Evolutionary conservation across 768 basidiomycete species (phyloP), one percentile per base, ranked within the genome.

Genomic region (Boletus rex-veris): DNA sequence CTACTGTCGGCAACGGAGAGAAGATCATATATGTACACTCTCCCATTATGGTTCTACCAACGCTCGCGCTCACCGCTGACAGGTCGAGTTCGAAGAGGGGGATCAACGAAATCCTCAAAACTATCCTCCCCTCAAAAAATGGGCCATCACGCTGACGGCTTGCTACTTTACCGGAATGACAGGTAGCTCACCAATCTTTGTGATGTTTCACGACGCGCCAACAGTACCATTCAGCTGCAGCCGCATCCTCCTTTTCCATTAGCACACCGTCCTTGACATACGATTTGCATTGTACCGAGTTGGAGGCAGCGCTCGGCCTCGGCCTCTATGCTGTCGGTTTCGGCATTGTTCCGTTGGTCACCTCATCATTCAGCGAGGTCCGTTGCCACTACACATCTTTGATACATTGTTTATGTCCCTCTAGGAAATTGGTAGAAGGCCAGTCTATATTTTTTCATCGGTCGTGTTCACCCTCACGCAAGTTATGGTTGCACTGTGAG

Each of bases 281-380:
- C 4, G 74, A 76, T 40, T 57, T 78, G 18, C 65, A 77, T 47
- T 80, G 75, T 57, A 76, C 76, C 0, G 40, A 68, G 10, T 68
- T 79, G 16, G 70, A 79, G 51, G 79, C 74, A 0, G 75, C 74
- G 1, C 59, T 80, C 11, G 81, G 80, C 5, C 70, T 82, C 18
- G 74, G 76, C 43, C 69, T 83, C 24, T 88, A 77, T 60, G 73
- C 79, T 0, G 58, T 87, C 6, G 85, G 84, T 0, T 88, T 84
- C 53, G 85, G 77, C 2, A 30, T 86, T 7, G 64, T 81, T 9
- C 85, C 86, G 0, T 77, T 88, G 0, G 66, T 87, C 18, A 78
- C 83, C 1, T 81, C 86, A 4, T 79, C 85, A 0, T 81, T 88
- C 64, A 86, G 84, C 63, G 86, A 89, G 65, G 65, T 68, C 26